Conservation (phyloP, 805 yeast genomes). For the Cyberlindnera xishuangbannaensis region DNA sequence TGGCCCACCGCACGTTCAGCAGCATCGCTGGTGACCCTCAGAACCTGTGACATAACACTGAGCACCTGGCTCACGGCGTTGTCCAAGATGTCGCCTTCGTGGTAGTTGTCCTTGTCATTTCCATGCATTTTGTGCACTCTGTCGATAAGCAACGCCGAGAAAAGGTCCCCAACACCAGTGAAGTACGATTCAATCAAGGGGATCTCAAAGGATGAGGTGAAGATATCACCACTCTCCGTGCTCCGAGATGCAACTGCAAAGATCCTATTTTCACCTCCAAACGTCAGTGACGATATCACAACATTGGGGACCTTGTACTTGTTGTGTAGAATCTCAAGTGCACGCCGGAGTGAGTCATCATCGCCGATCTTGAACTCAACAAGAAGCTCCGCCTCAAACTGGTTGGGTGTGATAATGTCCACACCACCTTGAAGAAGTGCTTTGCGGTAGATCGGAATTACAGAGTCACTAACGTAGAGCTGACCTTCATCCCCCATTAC, state of each 20-base stretch:
- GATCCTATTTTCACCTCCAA: slow-evolving; percentile 17
- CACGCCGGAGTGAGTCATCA: slow-evolving; percentile 34
- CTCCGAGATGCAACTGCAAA: slow-evolving; percentile 18
- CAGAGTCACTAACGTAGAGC: slow-evolving; percentile 54
- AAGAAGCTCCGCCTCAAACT: slow-evolving; percentile 77
- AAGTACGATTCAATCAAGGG: slow-evolving; percentile 73
- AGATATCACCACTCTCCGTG: slow-evolving; percentile 4
- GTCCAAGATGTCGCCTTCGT: slow-evolving; percentile 14
- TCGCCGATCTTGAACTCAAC: slow-evolving; percentile 43
- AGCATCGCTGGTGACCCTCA: slow-evolving; percentile 39
- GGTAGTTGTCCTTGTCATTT: background rate
- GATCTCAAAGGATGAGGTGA: slow-evolving; percentile 35
- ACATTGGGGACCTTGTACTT: slow-evolving; percentile 48
- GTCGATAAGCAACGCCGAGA: slow-evolving; percentile 73
- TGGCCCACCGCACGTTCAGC: slow-evolving; percentile 33
- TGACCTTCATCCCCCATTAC: slow-evolving; percentile 79
- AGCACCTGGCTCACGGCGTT: slow-evolving; percentile 48
- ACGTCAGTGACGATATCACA: slow-evolving; percentile 57
- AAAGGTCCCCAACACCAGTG: slow-evolving; percentile 93
- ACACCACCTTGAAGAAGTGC: slow-evolving; percentile 43
- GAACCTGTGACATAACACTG: slow-evolving; percentile 47
- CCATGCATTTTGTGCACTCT: slow-evolving; percentile 37
- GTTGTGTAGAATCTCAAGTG: slow-evolving; percentile 44
- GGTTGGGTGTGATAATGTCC: slow-evolving; percentile 83
- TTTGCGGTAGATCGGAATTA: slow-evolving; percentile 52